Percentiles rank a stretch among this genome's conserved stretches.
These are phyloP conservation scores for Mortierella sp. DNA, from an alignment of 371 early-diverging fungal genomes.

Conservation along the genomic window DNA sequence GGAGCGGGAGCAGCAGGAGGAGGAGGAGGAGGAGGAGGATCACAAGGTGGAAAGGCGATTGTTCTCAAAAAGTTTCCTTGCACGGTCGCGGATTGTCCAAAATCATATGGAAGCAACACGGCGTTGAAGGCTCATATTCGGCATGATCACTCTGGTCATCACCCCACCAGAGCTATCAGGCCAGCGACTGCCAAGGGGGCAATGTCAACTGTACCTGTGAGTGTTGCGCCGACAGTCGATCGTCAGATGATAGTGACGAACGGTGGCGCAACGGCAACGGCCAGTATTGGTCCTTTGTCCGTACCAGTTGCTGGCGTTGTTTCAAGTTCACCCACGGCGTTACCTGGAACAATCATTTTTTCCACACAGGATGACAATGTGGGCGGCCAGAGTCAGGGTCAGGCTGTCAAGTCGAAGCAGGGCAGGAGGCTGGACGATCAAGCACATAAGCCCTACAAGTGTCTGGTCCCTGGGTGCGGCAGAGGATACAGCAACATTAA, in stretches of 20 bases:
- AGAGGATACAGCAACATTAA: slow-evolving; percentile 49
- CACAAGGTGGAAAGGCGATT: neutral
- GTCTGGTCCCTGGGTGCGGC: slow-evolving; percentile 45
- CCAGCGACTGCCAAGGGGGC: neutral
- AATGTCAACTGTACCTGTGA: too few relatives aligned
- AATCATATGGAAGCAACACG: slow-evolving; percentile 33
- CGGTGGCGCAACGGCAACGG: too few relatives aligned
- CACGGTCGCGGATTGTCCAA: slow-evolving; percentile 17
- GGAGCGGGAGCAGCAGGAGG: too few relatives aligned
- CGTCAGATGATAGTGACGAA: too few relatives aligned
- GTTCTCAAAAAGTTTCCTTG: slow-evolving; percentile 30
- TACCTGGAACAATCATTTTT: neutral
- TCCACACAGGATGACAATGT: neutral
- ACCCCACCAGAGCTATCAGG: slow-evolving; percentile 8
- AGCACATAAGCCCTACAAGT: slow-evolving; percentile 35
- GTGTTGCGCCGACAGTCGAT: neutral
- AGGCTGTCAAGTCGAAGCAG: slow-evolving; percentile 3
- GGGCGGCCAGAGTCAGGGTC: neutral
- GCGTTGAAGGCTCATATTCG: slow-evolving; percentile 35
- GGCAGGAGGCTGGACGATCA: slow-evolving; percentile 12
- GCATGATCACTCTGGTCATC: slow-evolving; percentile 29
- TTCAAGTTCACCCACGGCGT: neutral
- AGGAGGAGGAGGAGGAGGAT: too few relatives aligned
- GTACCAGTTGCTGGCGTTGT: too few relatives aligned
- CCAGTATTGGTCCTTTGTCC: too few relatives aligned